These are phyloP conservation scores for Parsonsia alboflavescens DNA, from an alignment of 257 asterid genomes.

Conservation along the genomic window DNA sequence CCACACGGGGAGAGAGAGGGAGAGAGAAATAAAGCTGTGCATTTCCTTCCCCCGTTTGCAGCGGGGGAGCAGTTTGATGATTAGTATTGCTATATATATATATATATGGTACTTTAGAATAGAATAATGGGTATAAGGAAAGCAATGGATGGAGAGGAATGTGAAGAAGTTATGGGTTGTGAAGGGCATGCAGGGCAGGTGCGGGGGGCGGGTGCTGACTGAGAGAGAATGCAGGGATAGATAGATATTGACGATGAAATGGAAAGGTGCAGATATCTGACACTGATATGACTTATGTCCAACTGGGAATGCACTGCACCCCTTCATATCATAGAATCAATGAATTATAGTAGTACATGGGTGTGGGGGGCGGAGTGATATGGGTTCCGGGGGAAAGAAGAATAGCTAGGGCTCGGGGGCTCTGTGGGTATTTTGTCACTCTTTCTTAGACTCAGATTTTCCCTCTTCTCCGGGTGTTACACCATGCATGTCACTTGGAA, in stretches of 20 bases:
- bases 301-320: slow-evolving; percentile 16
- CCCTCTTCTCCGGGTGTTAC: neutral
- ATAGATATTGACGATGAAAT: neutral
- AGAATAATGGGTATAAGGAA: slow-evolving; percentile 12
- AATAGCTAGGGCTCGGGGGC: no score
- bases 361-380: slow-evolving; percentile 5
- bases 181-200: slow-evolving; percentile 1
- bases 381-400: neutral
- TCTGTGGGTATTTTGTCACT: neutral
- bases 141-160: slow-evolving; percentile 24
- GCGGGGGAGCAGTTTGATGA: slow-evolving; percentile 64
- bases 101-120: neutral
- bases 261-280: slow-evolving; percentile 35
- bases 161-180: slow-evolving; percentile 59
- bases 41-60: slow-evolving; percentile 35
- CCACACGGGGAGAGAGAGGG: slow-evolving; percentile 7
- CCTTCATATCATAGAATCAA: neutral
- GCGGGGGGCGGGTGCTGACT: slow-evolving; percentile 17
- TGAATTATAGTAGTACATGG: slow-evolving; percentile 16
- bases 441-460: slow-evolving; percentile 5
- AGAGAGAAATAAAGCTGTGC: neutral
- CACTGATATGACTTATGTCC: slow-evolving; percentile 48
- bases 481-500: neutral
- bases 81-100: slow-evolving; percentile 9
- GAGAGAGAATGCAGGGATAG: neutral